These are phyloP conservation scores for Podaxis mareebaensis DNA, from an alignment of 768 basidiomycete species.

Conservation along the genomic window DNA sequence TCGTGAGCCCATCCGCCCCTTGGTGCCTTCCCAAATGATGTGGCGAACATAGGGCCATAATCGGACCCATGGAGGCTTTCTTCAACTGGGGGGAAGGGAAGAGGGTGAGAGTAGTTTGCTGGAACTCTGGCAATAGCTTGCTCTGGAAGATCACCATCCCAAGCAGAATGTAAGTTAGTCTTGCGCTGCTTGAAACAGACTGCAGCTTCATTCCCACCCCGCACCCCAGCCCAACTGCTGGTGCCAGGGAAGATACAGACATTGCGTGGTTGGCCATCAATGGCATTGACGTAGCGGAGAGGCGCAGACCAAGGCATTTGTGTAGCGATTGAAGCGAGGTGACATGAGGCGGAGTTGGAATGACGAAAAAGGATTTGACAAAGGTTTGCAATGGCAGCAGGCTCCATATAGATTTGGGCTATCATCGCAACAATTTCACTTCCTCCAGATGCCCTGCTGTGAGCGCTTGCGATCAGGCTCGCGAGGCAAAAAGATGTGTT, in stretches of 20 bases:
- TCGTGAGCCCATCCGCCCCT: too few species aligned
- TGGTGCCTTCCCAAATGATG: too few species aligned
- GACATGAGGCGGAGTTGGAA: constrained; percentile 54
- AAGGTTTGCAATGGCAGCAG: constrained; percentile 61
- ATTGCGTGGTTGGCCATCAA: too few species aligned
- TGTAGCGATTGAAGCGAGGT: constrained; percentile 56
- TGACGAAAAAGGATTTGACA: constrained; percentile 67
- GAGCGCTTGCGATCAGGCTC: neutral
- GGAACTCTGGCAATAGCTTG: neutral
- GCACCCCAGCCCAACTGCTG: too few species aligned
- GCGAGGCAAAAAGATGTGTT: neutral
- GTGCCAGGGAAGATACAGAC: too few species aligned
- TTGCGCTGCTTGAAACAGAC: constrained; percentile 70
- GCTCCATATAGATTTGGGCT: constrained; percentile 88
- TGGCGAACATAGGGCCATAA: too few species aligned
- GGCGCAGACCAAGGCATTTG: too few species aligned
- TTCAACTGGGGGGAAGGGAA: too few species aligned
- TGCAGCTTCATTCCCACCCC: constrained; percentile 82
- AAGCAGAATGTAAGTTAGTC: constrained; percentile 36
- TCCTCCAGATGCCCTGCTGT: constrained; percentile 36
- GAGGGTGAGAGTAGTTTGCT: too few species aligned
- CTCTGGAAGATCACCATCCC: neutral
- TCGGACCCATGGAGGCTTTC: too few species aligned
- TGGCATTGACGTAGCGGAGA: too few species aligned
- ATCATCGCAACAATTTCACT: constrained; percentile 94